A percentile compares a stretch with the other conserved stretches of the same genome.
phyloP scores from a whole-genome alignment of 306 rosid species.

The Trifolium repens region DNA sequence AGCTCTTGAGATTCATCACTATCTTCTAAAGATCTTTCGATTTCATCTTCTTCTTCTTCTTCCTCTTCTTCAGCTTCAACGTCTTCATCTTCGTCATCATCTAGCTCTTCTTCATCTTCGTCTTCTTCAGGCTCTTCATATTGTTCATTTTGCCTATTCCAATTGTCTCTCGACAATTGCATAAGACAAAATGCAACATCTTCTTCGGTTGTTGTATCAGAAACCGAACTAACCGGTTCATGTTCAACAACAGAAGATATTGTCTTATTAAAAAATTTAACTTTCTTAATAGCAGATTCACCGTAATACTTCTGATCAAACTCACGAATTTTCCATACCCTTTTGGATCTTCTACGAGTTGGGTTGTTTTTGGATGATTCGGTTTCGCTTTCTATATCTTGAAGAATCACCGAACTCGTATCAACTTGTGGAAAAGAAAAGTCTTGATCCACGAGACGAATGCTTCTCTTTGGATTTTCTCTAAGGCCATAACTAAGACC shows the following conservation, averaged over 20 bases:
- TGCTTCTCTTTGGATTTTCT: constrained; percentile 80
- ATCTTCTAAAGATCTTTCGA: constrained; percentile 50
- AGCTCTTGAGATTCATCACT: constrained; percentile 66
- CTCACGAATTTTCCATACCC: constrained; percentile 53
- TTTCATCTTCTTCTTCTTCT: constrained; percentile 19
- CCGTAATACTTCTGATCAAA: constrained; percentile 19
- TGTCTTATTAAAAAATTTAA: constrained; percentile 29
- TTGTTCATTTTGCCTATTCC: constrained; percentile 50
- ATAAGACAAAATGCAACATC: constrained; percentile 86
- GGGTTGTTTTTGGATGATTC: constrained; percentile 78
- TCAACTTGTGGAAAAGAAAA: constrained; percentile 49
- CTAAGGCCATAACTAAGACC: constrained; percentile 54
- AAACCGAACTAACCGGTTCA: constrained; percentile 74
- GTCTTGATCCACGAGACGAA: constrained; percentile 73
- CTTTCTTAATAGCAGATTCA: constrained; percentile 36
- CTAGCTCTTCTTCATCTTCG: constrained; percentile 18
- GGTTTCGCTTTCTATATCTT: constrained; percentile 88
- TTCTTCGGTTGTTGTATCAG: constrained; percentile 79
- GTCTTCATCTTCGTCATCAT: constrained; percentile 22
- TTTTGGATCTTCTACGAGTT: constrained; percentile 70
- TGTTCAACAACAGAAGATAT: constrained; percentile 60
- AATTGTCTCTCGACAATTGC: constrained; percentile 85
- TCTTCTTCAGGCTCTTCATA: neutral
- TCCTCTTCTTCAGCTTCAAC: constrained; percentile 11
- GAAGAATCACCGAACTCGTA: constrained; percentile 67